Evolutionary conservation across 768 basidiomycete species (phyloP), one percentile per base, ranked within the genome.

Genomic region (Boletus insuetus): DNA sequence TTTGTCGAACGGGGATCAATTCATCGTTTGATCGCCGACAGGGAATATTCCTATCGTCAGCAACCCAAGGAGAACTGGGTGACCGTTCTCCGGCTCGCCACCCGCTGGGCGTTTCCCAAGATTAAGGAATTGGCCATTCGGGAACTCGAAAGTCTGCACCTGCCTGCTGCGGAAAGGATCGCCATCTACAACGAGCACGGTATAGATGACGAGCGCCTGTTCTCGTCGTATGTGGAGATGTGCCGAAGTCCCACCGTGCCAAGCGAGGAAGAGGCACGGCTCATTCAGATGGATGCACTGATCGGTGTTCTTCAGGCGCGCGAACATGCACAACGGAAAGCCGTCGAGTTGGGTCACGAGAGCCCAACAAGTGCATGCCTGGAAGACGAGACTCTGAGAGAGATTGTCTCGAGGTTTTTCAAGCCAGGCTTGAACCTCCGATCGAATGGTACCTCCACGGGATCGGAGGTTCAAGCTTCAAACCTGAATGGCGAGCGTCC

Each of bases 251-350:
- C 79, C 0, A 76, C 78, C 0, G 72, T 85, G 0, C 74, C 85
- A 4, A 73, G 72, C 0, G 65, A 77, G 6, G 75, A 76, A 7
- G 90, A 89, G 39, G 84, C 80, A 10, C 64, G 72, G 3, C 73
- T 74, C 38, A 73, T 91, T 4, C 79, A 83, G 43, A 69, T 83
- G 64, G 80, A 85, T 35, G 82, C 82, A 0, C 72, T 82, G 0
- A 68, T 86, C 7, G 74, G 73, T 32, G 68, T 89, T 20, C 80
- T 81, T 0, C 73, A 75, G 6, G 82, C 82, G 5, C 77, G 86
- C 2, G 86, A 88, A 58, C 67, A 73, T 16, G 72, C 63, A 2
- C 70, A 57, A 38, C 76, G 75, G 26, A 72, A 79, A 20, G 70
- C 78, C 2, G 55, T 54, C 19, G 54, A 67, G 38, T 43, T 62